Percentiles rank a stretch among this genome's conserved stretches.
These are phyloP conservation scores for Areca catechu DNA, from an alignment of 176 grass and related monocot genomes.

Conservation along the genomic window DNA sequence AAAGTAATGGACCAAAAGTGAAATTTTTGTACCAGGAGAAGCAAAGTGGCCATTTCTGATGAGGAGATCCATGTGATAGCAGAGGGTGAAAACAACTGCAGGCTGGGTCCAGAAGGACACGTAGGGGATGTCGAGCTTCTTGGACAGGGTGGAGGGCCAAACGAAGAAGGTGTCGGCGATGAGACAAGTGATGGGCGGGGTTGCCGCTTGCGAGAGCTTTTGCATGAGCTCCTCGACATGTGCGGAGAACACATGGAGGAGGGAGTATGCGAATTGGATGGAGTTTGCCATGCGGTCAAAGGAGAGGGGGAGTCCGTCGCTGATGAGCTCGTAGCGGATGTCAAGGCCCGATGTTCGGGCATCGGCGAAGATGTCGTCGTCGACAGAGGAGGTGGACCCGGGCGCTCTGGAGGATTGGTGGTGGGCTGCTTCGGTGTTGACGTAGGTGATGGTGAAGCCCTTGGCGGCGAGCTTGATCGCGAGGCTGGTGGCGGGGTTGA, in stretches of 20 bases:
- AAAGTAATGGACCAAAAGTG: too few relatives aligned
- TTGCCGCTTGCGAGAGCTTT: slow-evolving; percentile 17
- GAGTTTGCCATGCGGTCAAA: slow-evolving; percentile 40
- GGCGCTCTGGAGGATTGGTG: slow-evolving; percentile 22
- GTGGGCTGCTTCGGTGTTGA: slow-evolving; percentile 40
- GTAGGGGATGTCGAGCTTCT: slow-evolving; percentile 35
- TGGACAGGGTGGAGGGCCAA: slow-evolving; percentile 42
- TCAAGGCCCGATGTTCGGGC: slow-evolving; percentile 39
- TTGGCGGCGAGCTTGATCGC: slow-evolving; percentile 22
- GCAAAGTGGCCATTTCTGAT: slow-evolving; percentile 38
- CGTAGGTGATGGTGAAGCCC: slow-evolving; percentile 40
- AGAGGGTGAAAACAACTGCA: slow-evolving; percentile 45
- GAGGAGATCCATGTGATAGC: slow-evolving; percentile 55
- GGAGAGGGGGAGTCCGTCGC: slow-evolving; percentile 42
- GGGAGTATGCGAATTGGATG: slow-evolving; percentile 36
- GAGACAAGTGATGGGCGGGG: slow-evolving; percentile 37
- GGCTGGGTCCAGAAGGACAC: slow-evolving; percentile 73
- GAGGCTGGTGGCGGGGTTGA: slow-evolving; percentile 51
- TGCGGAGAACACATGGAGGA: slow-evolving; percentile 40
- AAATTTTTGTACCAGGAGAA: slow-evolving; percentile 23
- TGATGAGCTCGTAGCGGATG: slow-evolving; percentile 45
- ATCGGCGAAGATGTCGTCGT: slow-evolving; percentile 22
- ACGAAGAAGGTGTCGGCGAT: slow-evolving; percentile 59
- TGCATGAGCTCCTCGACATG: slow-evolving; percentile 53
- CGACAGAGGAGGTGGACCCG: background rate